Conservation (phyloP, 116 monocot species). For the Zostera marina region DNA sequence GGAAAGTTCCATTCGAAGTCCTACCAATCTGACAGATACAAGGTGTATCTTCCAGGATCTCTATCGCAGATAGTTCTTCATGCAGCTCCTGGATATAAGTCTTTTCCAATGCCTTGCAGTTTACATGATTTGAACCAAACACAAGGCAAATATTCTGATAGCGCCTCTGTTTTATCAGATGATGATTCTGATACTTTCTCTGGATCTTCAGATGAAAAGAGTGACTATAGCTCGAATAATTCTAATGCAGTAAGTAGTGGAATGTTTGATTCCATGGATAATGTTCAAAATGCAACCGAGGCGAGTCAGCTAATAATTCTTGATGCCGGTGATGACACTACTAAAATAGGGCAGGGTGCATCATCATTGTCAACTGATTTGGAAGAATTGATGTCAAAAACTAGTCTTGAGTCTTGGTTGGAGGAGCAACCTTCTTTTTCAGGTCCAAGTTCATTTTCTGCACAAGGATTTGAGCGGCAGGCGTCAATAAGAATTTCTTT, state of each 20-base stretch:
- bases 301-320: constrained; percentile 16
- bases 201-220: constrained; percentile 43
- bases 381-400: constrained; percentile 51
- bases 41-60: constrained; percentile 83
- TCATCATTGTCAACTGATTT: constrained; percentile 41
- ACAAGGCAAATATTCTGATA: constrained; percentile 8
- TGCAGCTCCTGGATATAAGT: constrained; percentile 79
- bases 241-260: constrained; percentile 38
- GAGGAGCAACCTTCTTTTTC: constrained; percentile 36
- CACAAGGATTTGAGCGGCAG: constrained; percentile 10
- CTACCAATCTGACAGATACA: constrained; percentile 11
- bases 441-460: constrained; percentile 10
- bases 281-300: constrained; percentile 15
- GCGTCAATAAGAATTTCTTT: constrained; percentile 60
- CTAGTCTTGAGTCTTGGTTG: constrained; percentile 79
- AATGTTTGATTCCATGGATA: constrained; percentile 8
- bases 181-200: constrained; percentile 33
- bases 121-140: constrained; percentile 11
- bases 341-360: constrained; percentile 12
- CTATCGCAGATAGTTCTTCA: constrained; percentile 90
- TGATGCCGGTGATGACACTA: constrained; percentile 19
- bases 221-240: constrained; percentile 27
- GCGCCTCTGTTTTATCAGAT: constrained; percentile 9
- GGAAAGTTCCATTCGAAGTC: constrained; percentile 13
- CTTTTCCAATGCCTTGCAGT: constrained; percentile 83